Conservation (phyloP, 2,329 filamentous ascomycete genomes). For the Triangularia setosa region DNA sequence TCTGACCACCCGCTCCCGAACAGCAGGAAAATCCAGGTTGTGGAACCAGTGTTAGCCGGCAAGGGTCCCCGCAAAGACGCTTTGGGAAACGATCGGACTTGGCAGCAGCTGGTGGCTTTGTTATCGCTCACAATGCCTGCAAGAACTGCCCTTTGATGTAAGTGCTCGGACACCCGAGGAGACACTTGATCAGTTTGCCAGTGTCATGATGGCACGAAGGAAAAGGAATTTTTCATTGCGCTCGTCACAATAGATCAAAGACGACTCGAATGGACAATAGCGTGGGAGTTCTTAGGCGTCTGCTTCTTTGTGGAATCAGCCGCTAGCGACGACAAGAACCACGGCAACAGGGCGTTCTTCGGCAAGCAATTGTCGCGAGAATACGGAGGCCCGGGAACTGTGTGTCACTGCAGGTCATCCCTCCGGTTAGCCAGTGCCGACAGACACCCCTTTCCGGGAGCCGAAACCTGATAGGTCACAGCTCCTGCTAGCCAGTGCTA, state of each 20-base stretch:
- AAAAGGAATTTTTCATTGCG: not conserved
- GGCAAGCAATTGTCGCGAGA: not conserved
- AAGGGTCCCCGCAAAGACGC: not conserved
- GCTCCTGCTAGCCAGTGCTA: not conserved
- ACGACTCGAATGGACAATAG: not conserved
- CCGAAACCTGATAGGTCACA: not conserved
- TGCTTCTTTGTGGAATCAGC: too few relatives aligned
- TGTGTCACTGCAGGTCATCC: slow-evolving; percentile 5
- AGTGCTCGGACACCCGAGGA: not conserved
- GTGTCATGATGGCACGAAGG: not conserved
- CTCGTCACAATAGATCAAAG: not conserved
- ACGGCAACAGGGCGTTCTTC: not conserved
- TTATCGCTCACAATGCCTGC: not conserved
- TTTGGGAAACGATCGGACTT: slow-evolving; percentile 6
- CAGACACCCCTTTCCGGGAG: not conserved
- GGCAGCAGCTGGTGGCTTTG: not conserved
- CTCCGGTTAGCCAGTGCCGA: slow-evolving; percentile 1
- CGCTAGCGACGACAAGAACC: not conserved
- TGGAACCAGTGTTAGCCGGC: not conserved
- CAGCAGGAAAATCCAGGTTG: not conserved
- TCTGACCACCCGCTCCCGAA: not conserved
- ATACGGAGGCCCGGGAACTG: not conserved
- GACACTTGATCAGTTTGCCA: not conserved
- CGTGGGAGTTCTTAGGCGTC: not conserved
- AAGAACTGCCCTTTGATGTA: not conserved